Base-by-base conservation (phyloP, 116 monocot genomes). In the Zostera marina region DNA sequence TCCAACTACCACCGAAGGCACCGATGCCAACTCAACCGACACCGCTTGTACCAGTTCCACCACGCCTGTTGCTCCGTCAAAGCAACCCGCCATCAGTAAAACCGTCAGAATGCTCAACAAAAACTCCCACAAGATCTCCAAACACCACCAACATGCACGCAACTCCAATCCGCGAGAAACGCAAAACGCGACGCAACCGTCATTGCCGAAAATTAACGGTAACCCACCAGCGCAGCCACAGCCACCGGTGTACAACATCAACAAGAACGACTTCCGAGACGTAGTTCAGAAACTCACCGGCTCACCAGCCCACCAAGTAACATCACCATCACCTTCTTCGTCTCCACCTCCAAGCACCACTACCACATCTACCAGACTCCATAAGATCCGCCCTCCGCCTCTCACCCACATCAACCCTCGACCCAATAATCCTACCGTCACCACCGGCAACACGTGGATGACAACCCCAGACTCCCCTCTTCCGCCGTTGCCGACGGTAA, bases 201-300 rank as follows among this genome's bases (percentile, higher is more conserved):
- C 49, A 9, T 21, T 10, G 9, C 12, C 49, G 6, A 20, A 21
- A 15, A 51, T 9, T 51, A 51, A 21, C 20, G 20, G 49, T 13
- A 25, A 42, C 22, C 66, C 10, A 13, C 45, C 46, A 13, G 57
- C 69, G 23, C 78, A 56, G 42, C 65, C 81, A 6, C 89, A 81
- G 54, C 90, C 90, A n/a, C 90, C 90, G 0, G 90, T 91, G 1
- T 91, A 84, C 68, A 91, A 84, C 70, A 85, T 91, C 62, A 79
- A 91, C 79, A 91, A 90, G 66, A 72, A 70, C 72, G 77, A 91
- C 56, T 91, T 91, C 81, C 70, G 90, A 12, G 81, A 91, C 48
- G 74, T 91, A 42, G 90, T 91, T 16, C 90, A 91, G 72, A 81
- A 79, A 72, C 90, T 90, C 67, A 90, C 90, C 41, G 90, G 90